Conservation (phyloP, 1,139 yeast genomes). For the Suhomyces chickasaworum region DNA sequence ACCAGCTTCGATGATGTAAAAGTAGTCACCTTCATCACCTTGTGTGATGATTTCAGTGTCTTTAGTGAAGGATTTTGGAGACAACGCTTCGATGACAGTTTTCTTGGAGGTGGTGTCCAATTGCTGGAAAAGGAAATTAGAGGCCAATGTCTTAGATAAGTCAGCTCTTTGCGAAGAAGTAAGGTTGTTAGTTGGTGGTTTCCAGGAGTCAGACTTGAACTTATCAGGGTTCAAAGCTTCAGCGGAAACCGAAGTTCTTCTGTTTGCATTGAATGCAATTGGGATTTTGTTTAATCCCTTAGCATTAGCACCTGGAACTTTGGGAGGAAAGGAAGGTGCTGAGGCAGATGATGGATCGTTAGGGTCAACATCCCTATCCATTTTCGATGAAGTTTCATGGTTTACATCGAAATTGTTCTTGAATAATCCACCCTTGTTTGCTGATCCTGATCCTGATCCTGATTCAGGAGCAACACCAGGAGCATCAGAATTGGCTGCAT, state of each 20-base stretch:
- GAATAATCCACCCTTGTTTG: slow-evolving; percentile 35
- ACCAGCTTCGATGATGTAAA: slow-evolving; percentile 87
- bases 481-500: slow-evolving; percentile 21
- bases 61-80: slow-evolving; percentile 63
- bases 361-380: slow-evolving; percentile 32
- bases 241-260: slow-evolving; percentile 87
- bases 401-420: slow-evolving; percentile 49
- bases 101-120: slow-evolving; percentile 72
- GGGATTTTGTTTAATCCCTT: slow-evolving; percentile 42
- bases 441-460: slow-evolving; percentile 6
- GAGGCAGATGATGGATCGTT: slow-evolving; percentile 27
- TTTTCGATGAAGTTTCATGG: slow-evolving; percentile 25
- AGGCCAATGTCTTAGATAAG: slow-evolving; percentile 68
- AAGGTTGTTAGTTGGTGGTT: slow-evolving; percentile 69
- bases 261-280: slow-evolving; percentile 68
- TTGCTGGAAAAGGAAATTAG: slow-evolving; percentile 80
- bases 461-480: slow-evolving; percentile 13
- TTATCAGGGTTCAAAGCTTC: slow-evolving; percentile 67
- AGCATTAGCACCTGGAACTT: slow-evolving; percentile 13
- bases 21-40: slow-evolving; percentile 96
- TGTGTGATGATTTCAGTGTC: slow-evolving; percentile 78
- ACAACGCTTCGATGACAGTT: slow-evolving; percentile 79
- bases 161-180: slow-evolving; percentile 65
- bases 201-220: slow-evolving; percentile 65
- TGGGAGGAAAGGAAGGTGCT: slow-evolving; percentile 10